phyloP scores from a whole-genome alignment of 441 rosid genomes.

The Rhodomyrtus psidioides region DNA sequence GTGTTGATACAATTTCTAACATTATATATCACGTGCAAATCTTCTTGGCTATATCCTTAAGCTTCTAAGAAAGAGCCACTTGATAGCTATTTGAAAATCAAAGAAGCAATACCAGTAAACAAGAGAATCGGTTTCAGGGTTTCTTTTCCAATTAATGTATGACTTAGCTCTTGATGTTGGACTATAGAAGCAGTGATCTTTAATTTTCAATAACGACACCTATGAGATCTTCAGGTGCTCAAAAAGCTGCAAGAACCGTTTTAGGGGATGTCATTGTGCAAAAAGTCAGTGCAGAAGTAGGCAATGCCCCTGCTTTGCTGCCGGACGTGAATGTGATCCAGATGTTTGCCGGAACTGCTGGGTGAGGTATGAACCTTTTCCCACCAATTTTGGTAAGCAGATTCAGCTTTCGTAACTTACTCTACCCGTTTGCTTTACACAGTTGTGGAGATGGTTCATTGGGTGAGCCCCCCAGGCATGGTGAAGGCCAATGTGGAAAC shows the following conservation, averaged over 20 bases:
- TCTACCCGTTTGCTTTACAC: slow-evolving; percentile 9
- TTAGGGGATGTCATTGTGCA: slow-evolving; percentile 86
- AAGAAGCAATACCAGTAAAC: not conserved
- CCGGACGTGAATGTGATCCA: slow-evolving; percentile 92
- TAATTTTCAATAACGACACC: not conserved
- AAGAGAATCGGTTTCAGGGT: not conserved
- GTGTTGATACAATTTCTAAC: not conserved
- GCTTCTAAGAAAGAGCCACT: not conserved
- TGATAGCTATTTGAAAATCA: not conserved
- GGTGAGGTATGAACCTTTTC: slow-evolving; percentile 39
- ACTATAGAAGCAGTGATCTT: not conserved
- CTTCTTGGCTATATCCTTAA: not conserved
- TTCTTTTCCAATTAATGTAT: not conserved
- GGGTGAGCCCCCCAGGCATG: slow-evolving; percentile 63
- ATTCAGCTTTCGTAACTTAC: not conserved
- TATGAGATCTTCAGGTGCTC: slow-evolving; percentile 47
- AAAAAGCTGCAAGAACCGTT: slow-evolving; percentile 79
- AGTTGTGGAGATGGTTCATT: slow-evolving; percentile 79
- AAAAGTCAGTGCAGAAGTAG: slow-evolving; percentile 86
- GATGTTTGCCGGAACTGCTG: slow-evolving; percentile 84
- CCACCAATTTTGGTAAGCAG: not conserved
- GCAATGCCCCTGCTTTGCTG: slow-evolving; percentile 91
- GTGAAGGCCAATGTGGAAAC: slow-evolving; percentile 76
- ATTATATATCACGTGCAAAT: not conserved
- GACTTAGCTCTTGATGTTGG: not conserved